A percentile compares a stretch with the other conserved stretches of the same genome.
These are phyloP conservation scores for Myriosclerotinia curreyana DNA, from an alignment of 2,329 filamentous ascomycete species.

Conservation along the genomic window DNA sequence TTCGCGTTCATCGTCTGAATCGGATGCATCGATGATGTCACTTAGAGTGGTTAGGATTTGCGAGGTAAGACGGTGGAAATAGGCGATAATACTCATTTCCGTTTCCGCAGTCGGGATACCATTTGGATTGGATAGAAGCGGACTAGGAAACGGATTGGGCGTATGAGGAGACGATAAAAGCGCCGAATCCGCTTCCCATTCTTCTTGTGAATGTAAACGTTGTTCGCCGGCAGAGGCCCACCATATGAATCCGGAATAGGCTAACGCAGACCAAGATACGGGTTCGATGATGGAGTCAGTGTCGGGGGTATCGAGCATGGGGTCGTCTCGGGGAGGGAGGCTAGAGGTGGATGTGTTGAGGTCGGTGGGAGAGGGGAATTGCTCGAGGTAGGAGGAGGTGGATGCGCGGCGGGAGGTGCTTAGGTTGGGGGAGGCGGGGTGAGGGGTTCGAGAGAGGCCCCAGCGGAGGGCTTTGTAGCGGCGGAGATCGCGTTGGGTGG, in stretches of 20 bases:
- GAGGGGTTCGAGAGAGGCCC: slow-evolving; percentile 51
- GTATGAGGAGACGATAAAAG: slow-evolving; percentile 45
- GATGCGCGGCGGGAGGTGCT: slow-evolving; percentile 23
- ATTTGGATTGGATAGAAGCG: slow-evolving; percentile 36
- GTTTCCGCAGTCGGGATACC: slow-evolving; percentile 41
- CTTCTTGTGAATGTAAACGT: slow-evolving; percentile 56
- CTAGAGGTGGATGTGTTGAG: slow-evolving; percentile 31
- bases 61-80: slow-evolving; percentile 74
- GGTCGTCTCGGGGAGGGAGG: slow-evolving; percentile 40
- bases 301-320: slow-evolving; percentile 47
- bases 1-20: slow-evolving; percentile 40
- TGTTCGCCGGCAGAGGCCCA: slow-evolving; percentile 83
- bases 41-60: slow-evolving; percentile 61
- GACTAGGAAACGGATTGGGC: slow-evolving; percentile 36
- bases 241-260: slow-evolving; percentile 84
- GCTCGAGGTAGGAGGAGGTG: slow-evolving; percentile 20
- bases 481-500: slow-evolving; percentile 84
- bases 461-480: slow-evolving; percentile 69
- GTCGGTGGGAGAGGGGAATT: slow-evolving; percentile 26
- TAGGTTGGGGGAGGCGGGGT: slow-evolving; percentile 25
- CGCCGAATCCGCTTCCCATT: slow-evolving; percentile 55
- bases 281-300: slow-evolving; percentile 59
- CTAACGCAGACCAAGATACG: slow-evolving; percentile 67
- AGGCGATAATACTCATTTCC: slow-evolving; percentile 71
- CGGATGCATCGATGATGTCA: slow-evolving; percentile 54